These are phyloP conservation scores for Fusarium dimerum DNA, from an alignment of 2,329 filamentous ascomycete species.

Conservation along the genomic window DNA sequence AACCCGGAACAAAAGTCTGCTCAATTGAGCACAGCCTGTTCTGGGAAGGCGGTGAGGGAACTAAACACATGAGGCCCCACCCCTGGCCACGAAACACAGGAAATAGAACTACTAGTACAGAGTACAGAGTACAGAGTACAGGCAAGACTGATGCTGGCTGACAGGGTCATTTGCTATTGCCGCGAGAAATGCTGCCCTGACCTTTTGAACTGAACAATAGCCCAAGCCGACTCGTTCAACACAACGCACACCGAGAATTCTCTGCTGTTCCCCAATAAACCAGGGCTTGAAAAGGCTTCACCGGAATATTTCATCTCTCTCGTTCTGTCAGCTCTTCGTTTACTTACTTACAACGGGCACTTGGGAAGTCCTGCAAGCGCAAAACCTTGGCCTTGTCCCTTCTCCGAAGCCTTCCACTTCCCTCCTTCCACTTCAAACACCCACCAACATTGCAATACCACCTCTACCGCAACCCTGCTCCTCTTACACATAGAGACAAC, in stretches of 20 bases:
- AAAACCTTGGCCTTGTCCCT: not conserved
- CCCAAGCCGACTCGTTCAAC: not conserved
- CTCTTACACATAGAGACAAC: not conserved
- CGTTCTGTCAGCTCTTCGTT: not conserved
- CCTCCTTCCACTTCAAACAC: not conserved
- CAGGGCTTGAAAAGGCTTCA: not conserved
- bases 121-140: too few species aligned
- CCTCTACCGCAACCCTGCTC: not conserved
- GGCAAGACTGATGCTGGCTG: not conserved
- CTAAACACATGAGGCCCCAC: conserved; percentile 10
- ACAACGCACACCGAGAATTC: not conserved
- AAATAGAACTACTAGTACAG: too few species aligned
- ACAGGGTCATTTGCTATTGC: conserved; percentile 20
- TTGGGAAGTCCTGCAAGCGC: not conserved
- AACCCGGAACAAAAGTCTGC: conserved; percentile 1
- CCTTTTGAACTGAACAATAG: conserved; percentile 15
- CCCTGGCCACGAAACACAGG: not conserved
- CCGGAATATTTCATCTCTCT: not conserved
- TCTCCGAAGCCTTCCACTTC: conserved; percentile 3
- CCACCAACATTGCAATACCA: not conserved
- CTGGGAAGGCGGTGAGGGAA: conserved; percentile 26
- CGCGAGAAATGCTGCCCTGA: conserved; percentile 1
- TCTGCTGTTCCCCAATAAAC: not conserved
- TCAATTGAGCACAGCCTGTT: conserved; percentile 3
- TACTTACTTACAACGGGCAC: too few species aligned